Evolutionary conservation across 768 basidiomycete genomes (phyloP), one percentile per base, ranked within the genome.

Genomic region (Leccinum variicolor): DNA sequence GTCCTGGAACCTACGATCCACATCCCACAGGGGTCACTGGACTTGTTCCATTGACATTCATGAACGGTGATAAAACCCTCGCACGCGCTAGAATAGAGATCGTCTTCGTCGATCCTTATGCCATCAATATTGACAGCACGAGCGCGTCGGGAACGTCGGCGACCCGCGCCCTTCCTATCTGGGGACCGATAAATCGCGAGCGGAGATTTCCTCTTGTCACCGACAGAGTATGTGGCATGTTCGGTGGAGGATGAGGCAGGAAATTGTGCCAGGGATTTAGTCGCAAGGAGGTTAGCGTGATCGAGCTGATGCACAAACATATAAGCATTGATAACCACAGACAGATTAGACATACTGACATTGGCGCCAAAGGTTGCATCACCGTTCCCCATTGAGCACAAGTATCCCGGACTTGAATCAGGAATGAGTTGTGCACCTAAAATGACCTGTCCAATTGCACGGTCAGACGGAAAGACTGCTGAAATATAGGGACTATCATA

Each of bases 21-120:
- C 47, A 57, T 57, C 14, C 29, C 55, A 6, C 55, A 60, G 6
- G 55, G 55, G 13, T 4, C 17, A 10, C 41, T 28, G n/a, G 47
- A 23, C 52, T n/a, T 29, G n/a, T 19, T 46, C 59, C 51, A 57
- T 14, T 50, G 36, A 25, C 59, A 54, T 46, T 58, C 17, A 6
- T 58, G 43, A 23, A 54, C 49, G 31, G 31, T 26, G 47, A 60
- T 49, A 11, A 15, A 28, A 7, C 25, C 11, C 10, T 31, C 15
- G 4, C 11, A 11, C 25, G 13, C 29, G 17, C 15, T n/a, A 11
- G 29, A 29, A 41, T 6, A 36, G 49, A 56, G 31, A 34, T 56
- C 58, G 1, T 41, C 58, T 26, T 52, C 31, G 47, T 59, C 55
- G 51, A 59, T 52, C 55, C 46, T 23, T 2, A 49, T 3, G 3